Percentiles rank a stretch among this genome's conserved stretches.
Evolutionary conservation across 2,329 filamentous ascomycete species (phyloP).

Genomic region (Colletotrichum siamense): DNA sequence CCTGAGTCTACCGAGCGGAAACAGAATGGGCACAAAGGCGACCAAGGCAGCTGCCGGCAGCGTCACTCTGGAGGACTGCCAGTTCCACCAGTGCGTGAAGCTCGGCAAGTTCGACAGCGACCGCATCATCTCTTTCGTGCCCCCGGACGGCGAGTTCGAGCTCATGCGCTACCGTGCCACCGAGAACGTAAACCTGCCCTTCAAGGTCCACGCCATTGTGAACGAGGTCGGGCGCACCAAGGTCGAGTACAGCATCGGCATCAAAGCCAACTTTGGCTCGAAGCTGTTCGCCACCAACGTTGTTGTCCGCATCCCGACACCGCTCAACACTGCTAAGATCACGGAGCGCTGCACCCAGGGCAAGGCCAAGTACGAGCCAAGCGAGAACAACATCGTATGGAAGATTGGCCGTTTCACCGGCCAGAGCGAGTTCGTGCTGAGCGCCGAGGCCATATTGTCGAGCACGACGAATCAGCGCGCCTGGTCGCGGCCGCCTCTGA

Average conservation of each 20-base stretch:
- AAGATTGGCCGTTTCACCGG: conserved; percentile 98
- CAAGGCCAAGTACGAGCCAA: conserved; percentile 97
- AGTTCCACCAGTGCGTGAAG: conserved; percentile 99
- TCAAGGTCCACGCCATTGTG: conserved; percentile 98
- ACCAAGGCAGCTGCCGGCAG: conserved; percentile 95
- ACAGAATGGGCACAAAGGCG: conserved; percentile 81
- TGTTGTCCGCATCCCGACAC: conserved; percentile 90
- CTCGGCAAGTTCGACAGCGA: conserved; percentile 96
- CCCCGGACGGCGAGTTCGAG: conserved; percentile 97
- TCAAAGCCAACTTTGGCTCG: conserved; percentile 94
- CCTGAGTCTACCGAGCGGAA: conserved; percentile 72
- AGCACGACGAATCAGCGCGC: conserved; percentile 98
- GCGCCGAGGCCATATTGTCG: conserved; percentile 89
- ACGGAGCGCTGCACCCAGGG: conserved; percentile 93
- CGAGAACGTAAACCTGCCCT: conserved; percentile 97
- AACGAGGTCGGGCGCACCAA: conserved; percentile 97
- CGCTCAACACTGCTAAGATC: conserved; percentile 93
- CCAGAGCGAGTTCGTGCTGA: conserved; percentile 95
- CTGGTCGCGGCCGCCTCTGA: conserved; percentile 93
- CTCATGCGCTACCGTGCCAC: conserved; percentile 98
- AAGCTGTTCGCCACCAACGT: conserved; percentile 99
- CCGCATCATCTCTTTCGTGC: conserved; percentile 95
- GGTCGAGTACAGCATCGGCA: conserved; percentile 97
- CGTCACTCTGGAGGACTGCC: conserved; percentile 95
- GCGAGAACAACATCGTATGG: conserved; percentile 98